Evolutionary conservation across 106 monocot genomes (phyloP).

Genomic region (Dioscorea alata): DNA sequence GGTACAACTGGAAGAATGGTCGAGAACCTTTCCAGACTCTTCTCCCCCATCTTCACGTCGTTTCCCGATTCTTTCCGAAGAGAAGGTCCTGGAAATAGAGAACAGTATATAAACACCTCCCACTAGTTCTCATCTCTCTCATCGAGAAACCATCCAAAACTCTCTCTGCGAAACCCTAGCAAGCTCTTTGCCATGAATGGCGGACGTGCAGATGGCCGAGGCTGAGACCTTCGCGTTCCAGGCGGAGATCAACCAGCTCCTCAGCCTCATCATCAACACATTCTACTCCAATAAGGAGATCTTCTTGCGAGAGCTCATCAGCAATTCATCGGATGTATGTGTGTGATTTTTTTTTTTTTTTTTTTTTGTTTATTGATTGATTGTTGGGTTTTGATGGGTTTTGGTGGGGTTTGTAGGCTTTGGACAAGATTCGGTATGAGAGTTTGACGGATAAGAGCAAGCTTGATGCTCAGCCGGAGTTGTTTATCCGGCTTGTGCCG

Average conservation of each 20-base stretch:
- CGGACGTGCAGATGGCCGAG: slow-evolving; percentile 3
- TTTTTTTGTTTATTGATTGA: not conserved
- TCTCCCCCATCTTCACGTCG: no score
- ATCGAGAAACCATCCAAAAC: no score
- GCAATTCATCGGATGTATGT: slow-evolving; percentile 3
- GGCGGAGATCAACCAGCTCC: slow-evolving; percentile 9
- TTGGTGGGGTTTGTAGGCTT: not conserved
- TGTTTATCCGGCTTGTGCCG: slow-evolving; percentile 1
- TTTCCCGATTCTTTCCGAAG: no score
- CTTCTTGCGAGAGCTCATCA: slow-evolving; percentile 5
- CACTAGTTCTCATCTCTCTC: no score
- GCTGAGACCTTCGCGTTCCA: slow-evolving; percentile 7
- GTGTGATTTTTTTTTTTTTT: not conserved
- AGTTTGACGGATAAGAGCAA: slow-evolving; percentile 1
- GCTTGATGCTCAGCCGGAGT: slow-evolving; percentile 2
- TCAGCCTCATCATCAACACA: slow-evolving; percentile 1
- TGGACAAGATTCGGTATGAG: slow-evolving; percentile 8
- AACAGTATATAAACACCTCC: no score
- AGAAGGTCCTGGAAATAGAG: no score
- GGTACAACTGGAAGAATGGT: no score
- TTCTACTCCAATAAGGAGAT: slow-evolving; percentile 7
- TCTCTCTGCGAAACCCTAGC: no score
- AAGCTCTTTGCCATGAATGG: not conserved
- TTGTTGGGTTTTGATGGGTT: not conserved
- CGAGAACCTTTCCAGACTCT: no score